phyloP scores from a whole-genome alignment of 2,329 filamentous ascomycete species.

The Calonectria pteridis region DNA sequence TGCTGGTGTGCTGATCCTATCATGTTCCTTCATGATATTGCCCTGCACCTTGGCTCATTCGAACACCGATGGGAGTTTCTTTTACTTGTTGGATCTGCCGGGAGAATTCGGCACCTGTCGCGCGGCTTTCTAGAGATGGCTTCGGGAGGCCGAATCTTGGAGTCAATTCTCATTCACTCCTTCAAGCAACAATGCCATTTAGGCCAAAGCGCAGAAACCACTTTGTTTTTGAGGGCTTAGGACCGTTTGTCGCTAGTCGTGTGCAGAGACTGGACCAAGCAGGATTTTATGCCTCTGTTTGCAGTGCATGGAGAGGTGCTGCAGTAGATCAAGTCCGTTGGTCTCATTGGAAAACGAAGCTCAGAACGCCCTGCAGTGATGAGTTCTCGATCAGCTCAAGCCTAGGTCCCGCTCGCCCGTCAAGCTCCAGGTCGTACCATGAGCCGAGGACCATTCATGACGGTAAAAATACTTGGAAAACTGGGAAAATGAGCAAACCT shows the following conservation, averaged over 20 bases:
- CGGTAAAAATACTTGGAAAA: not conserved
- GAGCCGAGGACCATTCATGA: not conserved
- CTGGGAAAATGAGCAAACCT: not conserved
- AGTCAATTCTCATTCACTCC: not conserved
- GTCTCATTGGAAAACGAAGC: not conserved
- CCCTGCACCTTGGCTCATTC: too few species aligned
- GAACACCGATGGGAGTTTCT: not conserved
- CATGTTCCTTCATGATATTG: not conserved
- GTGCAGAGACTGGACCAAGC: not conserved
- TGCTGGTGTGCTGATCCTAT: not conserved
- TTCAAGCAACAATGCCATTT: not conserved
- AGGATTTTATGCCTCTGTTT: not conserved
- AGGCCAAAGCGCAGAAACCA: not conserved
- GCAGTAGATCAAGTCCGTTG: not conserved
- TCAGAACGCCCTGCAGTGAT: not conserved
- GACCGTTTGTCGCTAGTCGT: not conserved
- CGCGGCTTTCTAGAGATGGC: not conserved
- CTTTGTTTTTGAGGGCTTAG: not conserved
- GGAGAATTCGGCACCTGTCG: not conserved
- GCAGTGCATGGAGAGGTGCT: not conserved
- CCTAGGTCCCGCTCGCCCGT: not conserved
- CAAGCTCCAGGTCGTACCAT: not conserved
- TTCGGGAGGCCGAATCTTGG: not conserved
- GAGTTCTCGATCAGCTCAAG: not conserved
- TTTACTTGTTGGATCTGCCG: not conserved